These are phyloP conservation scores for Nannochloropsis salina DNA, from an alignment of 108 stramenopile genomes.

Conservation along the genomic window DNA sequence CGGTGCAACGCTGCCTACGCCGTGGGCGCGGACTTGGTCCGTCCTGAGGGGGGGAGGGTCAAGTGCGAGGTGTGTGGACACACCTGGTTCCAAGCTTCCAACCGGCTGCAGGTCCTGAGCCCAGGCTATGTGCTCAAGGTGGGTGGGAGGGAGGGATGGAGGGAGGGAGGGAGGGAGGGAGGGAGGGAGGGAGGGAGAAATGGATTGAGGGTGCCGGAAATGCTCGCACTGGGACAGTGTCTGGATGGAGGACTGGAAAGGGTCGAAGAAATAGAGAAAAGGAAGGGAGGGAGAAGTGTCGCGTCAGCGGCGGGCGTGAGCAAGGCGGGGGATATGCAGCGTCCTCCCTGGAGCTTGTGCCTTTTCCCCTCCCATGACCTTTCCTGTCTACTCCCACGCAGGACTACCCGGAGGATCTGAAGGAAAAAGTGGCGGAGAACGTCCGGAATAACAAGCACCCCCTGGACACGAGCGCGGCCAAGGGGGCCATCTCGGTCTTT, in stretches of 20 bases:
- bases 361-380: not conserved
- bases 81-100: not conserved
- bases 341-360: not conserved
- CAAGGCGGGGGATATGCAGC: not conserved
- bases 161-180: not conserved
- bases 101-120: slow-evolving; percentile 3
- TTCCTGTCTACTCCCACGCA: not conserved
- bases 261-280: too few species aligned
- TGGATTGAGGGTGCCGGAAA: too few species aligned
- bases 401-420: not conserved
- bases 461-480: not conserved
- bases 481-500: not conserved
- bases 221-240: too few species aligned
- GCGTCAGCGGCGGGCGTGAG: too few species aligned
- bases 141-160: not conserved
- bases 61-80: slow-evolving; percentile 11
- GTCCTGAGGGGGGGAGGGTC: not conserved
- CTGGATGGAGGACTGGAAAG: too few species aligned
- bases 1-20: not conserved
- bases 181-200: not conserved
- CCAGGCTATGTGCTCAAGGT: not conserved
- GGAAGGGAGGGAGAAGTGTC: too few species aligned
- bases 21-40: not conserved
- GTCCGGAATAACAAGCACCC: not conserved
- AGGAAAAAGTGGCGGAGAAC: not conserved